phyloP scores from a whole-genome alignment of 805 yeast genomes.

The Metschnikowia bowlesiae region DNA sequence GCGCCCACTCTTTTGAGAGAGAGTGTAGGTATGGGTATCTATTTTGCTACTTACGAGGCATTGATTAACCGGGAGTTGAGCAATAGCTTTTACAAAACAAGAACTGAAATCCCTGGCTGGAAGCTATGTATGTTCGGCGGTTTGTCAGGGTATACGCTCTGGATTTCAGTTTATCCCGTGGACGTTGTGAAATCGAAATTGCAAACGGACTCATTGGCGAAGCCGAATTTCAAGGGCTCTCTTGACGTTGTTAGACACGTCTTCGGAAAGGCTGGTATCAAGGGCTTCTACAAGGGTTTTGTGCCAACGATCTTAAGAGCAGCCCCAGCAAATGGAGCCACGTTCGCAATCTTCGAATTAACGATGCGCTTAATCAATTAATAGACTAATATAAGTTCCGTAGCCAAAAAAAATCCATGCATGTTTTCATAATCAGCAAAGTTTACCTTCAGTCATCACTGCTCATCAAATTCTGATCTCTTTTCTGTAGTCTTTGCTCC shows the following conservation, averaged over 20 bases:
- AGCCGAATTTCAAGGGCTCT: constrained; percentile 57
- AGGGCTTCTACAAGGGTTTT: constrained; percentile 88
- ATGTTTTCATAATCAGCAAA: not conserved
- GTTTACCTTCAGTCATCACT: not conserved
- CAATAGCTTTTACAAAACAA: constrained; percentile 34
- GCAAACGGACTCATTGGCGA: constrained; percentile 59
- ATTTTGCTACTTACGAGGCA: constrained; percentile 88
- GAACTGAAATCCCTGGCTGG: constrained; percentile 84
- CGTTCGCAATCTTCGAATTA: constrained; percentile 88
- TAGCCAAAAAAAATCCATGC: not conserved
- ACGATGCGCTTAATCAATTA: constrained; percentile 64
- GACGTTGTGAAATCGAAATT: constrained; percentile 88
- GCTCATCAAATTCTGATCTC: not conserved
- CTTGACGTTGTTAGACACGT: constrained; percentile 56
- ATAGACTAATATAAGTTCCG: not conserved
- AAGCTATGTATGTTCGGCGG: constrained; percentile 87
- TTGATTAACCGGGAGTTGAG: constrained; percentile 63
- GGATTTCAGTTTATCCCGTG: constrained; percentile 81
- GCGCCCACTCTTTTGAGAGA: constrained; percentile 82
- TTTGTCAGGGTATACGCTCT: constrained; percentile 82
- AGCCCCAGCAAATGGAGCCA: constrained; percentile 97
- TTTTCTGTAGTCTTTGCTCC: not conserved
- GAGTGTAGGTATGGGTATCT: constrained; percentile 81
- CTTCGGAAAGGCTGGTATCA: constrained; percentile 54
- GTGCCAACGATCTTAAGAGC: constrained; percentile 91